Percentiles rank a stretch among this genome's conserved stretches.
phyloP scores from a whole-genome alignment of 2,329 filamentous ascomycete species.

The Aspergillus ochraceus region DNA sequence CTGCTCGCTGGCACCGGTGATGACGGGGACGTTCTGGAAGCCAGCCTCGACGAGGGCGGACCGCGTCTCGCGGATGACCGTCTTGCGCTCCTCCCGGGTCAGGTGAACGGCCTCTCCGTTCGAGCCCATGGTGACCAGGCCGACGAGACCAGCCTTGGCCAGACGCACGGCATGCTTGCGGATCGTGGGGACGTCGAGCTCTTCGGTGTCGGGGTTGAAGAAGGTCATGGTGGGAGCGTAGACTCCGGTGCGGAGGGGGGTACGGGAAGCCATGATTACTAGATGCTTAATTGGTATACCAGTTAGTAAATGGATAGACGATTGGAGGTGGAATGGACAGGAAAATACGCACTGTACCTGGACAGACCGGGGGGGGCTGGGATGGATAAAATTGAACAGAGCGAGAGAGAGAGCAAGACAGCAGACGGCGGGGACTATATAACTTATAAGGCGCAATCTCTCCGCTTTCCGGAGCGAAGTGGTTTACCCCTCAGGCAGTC shows the following conservation, averaged over 20 bases:
- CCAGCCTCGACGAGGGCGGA: slow-evolving; percentile 80
- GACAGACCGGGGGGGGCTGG: too few species aligned
- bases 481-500: neutral
- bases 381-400: too few species aligned
- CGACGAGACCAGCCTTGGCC: slow-evolving; percentile 73
- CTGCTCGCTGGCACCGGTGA: slow-evolving; percentile 78
- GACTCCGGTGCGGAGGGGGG: slow-evolving; percentile 75
- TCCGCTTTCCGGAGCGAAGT: neutral
- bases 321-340: neutral
- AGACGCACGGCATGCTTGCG: slow-evolving; percentile 79
- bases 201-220: slow-evolving; percentile 80
- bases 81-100: slow-evolving; percentile 72
- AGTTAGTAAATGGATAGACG: neutral
- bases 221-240: slow-evolving; percentile 91
- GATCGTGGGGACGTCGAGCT: slow-evolving; percentile 76
- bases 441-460: neutral
- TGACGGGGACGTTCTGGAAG: slow-evolving; percentile 72
- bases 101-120: slow-evolving; percentile 89
- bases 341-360: neutral
- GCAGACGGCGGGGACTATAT: neutral
- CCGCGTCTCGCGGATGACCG: slow-evolving; percentile 74
- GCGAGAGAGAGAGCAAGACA: too few species aligned
- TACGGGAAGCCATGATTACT: slow-evolving; percentile 37
- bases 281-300: neutral
- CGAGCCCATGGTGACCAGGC: slow-evolving; percentile 83